A percentile compares a stretch with the other conserved stretches of the same genome.
These are phyloP conservation scores for Epichloe sibirici DNA, from an alignment of 2,329 filamentous ascomycete species.

Conservation along the genomic window DNA sequence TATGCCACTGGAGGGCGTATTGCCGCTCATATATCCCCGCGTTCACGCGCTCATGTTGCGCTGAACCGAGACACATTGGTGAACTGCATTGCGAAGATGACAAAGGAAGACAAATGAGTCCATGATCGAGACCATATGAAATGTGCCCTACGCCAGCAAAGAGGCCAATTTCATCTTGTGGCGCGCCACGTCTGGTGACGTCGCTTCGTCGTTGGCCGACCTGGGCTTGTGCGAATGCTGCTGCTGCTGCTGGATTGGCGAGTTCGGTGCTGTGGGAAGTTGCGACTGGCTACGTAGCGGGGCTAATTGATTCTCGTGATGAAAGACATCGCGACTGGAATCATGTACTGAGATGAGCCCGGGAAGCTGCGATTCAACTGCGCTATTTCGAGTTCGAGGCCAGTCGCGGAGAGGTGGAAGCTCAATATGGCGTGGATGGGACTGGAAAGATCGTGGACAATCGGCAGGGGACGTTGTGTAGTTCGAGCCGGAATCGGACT, in stretches of 20 bases:
- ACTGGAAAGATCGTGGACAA: conserved; percentile 15
- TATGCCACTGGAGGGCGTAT: too few relatives aligned
- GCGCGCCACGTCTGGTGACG: background rate
- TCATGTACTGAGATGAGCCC: conserved; percentile 12
- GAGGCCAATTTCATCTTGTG: background rate
- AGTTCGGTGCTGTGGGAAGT: background rate
- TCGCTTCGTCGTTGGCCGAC: background rate
- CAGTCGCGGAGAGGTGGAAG: conserved; percentile 24
- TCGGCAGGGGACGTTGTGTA: conserved; percentile 46
- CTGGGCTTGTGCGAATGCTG: background rate
- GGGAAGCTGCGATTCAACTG: conserved; percentile 16
- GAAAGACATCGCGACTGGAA: too few relatives aligned
- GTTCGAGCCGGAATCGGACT: conserved; percentile 54
- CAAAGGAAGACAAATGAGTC: too few relatives aligned
- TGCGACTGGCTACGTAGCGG: conserved; percentile 1
- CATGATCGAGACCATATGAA: background rate
- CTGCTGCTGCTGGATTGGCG: background rate
- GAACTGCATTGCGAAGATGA: too few relatives aligned
- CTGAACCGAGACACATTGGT: too few relatives aligned
- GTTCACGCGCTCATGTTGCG: too few relatives aligned
- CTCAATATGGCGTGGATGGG: conserved; percentile 26
- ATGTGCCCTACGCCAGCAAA: background rate
- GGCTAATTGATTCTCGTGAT: background rate
- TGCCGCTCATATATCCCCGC: too few relatives aligned
- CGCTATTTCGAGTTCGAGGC: conserved; percentile 1